Conservation (phyloP, 2,329 filamentous ascomycete species). For the Dactylellina cionopaga region DNA sequence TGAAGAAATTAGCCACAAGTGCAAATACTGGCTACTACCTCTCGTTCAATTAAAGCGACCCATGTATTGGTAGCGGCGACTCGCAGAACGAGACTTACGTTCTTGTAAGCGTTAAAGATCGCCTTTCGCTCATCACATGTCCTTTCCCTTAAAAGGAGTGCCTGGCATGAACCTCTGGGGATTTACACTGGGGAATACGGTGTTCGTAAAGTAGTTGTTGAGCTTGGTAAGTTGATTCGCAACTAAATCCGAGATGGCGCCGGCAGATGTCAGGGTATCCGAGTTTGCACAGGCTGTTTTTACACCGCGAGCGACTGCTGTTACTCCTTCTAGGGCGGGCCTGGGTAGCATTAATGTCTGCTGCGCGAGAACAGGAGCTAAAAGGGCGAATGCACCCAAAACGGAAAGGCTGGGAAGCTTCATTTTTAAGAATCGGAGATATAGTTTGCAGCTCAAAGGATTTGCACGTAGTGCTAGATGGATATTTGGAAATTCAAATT, state of each 20-base stretch:
- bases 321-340: conserved; percentile 6
- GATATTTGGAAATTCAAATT: too few relatives aligned
- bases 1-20: background rate
- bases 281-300: background rate
- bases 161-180: conserved; percentile 22
- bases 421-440: too few relatives aligned
- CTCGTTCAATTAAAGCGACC: background rate
- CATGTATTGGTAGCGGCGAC: background rate
- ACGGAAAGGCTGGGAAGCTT: too few relatives aligned
- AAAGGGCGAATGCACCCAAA: too few relatives aligned
- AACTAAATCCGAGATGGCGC: conserved; percentile 8
- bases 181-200: conserved; percentile 6
- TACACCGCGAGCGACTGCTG: background rate
- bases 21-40: background rate
- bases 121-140: conserved; percentile 13
- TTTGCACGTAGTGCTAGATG: too few relatives aligned
- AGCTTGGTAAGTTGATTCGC: conserved; percentile 4
- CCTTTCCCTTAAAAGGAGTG: background rate
- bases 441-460: too few relatives aligned
- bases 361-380: too few relatives aligned
- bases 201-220: background rate
- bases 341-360: too few relatives aligned
- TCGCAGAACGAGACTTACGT: conserved; percentile 3
- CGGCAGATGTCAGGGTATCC: background rate
- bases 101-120: conserved; percentile 21